These are phyloP conservation scores for Rhododendron kiyosumense DNA, from an alignment of 148 eudicot genomes.

Conservation along the genomic window DNA sequence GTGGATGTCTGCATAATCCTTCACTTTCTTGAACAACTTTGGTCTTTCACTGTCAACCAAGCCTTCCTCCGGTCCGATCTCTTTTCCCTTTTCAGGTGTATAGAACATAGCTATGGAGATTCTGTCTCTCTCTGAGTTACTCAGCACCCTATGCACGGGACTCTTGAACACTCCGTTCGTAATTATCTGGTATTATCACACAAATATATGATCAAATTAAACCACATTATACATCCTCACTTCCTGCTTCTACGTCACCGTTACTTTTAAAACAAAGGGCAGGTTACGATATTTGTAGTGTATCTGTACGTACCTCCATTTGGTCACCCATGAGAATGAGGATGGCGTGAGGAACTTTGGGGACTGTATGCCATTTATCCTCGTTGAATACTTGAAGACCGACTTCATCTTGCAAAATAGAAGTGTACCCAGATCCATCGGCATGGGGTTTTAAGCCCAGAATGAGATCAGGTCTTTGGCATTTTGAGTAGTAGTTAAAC, in stretches of 20 bases:
- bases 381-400: constrained; percentile 35
- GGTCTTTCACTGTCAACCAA: constrained; percentile 22
- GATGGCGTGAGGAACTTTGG: constrained; percentile 26
- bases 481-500: constrained; percentile 43
- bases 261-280: not conserved
- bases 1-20: constrained; percentile 28
- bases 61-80: constrained; percentile 34
- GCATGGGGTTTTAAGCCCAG: constrained; percentile 50
- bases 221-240: not conserved
- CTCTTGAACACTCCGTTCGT: constrained; percentile 44
- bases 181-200: constrained; percentile 28
- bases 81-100: constrained; percentile 33
- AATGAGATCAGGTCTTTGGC: constrained; percentile 42
- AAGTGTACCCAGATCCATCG: constrained; percentile 39
- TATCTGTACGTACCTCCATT: constrained; percentile 36
- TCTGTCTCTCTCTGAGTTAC: constrained; percentile 29
- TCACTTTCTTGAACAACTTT: constrained; percentile 27
- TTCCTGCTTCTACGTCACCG: not conserved
- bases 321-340: constrained; percentile 42
- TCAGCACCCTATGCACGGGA: constrained; percentile 44
- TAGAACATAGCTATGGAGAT: constrained; percentile 35
- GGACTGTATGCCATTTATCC: constrained; percentile 37
- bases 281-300: not conserved
- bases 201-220: not conserved
- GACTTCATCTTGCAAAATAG: constrained; percentile 32